These are phyloP conservation scores for Solanum pennellii DNA, from an alignment of 257 asterid genomes.

Conservation along the genomic window DNA sequence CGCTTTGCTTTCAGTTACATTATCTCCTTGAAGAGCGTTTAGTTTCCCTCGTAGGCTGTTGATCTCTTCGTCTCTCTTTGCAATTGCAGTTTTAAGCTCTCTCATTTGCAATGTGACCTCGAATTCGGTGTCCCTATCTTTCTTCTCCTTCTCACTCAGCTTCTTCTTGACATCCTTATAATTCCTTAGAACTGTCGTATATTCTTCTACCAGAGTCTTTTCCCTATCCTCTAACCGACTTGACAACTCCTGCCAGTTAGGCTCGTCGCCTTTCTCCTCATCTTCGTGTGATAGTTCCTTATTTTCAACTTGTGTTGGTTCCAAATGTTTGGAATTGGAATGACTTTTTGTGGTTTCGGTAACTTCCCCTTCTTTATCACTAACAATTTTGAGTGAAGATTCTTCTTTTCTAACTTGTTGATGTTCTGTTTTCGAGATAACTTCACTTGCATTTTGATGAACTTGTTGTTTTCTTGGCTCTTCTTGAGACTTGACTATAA, in stretches of 20 bases:
- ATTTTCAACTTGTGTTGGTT: conserved; percentile 7
- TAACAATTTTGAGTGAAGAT: background rate
- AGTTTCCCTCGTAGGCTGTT: conserved; percentile 31
- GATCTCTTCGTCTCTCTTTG: conserved; percentile 62
- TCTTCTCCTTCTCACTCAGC: conserved; percentile 52
- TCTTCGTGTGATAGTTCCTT: conserved; percentile 2
- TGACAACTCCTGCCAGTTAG: conserved; percentile 65
- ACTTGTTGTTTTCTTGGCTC: background rate
- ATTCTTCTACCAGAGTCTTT: conserved; percentile 58
- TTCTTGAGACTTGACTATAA: conserved; percentile 1
- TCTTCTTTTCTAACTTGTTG: conserved; percentile 1
- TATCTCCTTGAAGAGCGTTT: conserved; percentile 9
- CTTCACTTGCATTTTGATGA: background rate
- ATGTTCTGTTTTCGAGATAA: background rate
- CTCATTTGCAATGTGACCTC: conserved; percentile 55
- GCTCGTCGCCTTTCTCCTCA: conserved; percentile 20
- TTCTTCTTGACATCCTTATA: conserved; percentile 75
- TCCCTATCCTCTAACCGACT: conserved; percentile 69
- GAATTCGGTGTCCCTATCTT: conserved; percentile 42
- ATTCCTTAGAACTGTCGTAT: conserved; percentile 50
- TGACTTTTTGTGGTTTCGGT: conserved; percentile 4
- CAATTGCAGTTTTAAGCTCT: conserved; percentile 44
- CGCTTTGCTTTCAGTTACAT: background rate
- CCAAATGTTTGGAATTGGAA: conserved; percentile 1
- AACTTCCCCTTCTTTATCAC: conserved; percentile 9